phyloP scores from a whole-genome alignment of 164 flowering plant genomes.

The Cinnamomum micranthum region DNA sequence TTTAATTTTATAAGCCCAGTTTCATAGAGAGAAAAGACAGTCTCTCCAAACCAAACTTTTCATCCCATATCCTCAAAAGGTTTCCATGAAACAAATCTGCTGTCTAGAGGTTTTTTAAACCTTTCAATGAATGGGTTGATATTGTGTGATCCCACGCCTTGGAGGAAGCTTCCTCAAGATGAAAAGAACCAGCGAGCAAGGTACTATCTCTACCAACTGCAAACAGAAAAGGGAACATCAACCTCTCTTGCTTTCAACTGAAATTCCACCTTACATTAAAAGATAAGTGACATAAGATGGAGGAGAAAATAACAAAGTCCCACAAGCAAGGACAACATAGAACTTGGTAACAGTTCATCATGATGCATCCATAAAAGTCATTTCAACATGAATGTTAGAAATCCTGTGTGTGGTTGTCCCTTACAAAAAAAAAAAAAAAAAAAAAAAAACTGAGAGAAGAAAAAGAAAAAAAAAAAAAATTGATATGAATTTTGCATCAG shows the following conservation, averaged over 20 bases:
- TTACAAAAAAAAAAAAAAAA: no score
- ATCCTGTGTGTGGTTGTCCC: no score
- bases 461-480: no score
- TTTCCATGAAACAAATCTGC: neutral
- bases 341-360: neutral
- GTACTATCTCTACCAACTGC: constrained; percentile 84
- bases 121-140: constrained; percentile 70
- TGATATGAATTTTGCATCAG: no score
- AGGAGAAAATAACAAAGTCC: neutral
- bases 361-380: no score
- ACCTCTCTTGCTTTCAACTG: neutral
- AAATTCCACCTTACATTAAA: neutral
- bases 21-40: no score
- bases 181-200: constrained; percentile 81
- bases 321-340: neutral
- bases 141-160: constrained; percentile 75
- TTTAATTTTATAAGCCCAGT: no score
- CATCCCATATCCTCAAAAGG: neutral
- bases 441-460: no score
- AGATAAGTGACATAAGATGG: no score
- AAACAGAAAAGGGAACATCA: constrained; percentile 1
- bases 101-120: neutral
- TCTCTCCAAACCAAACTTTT: no score
- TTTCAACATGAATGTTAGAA: no score
- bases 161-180: constrained; percentile 93